Conservation (phyloP, 169 alveolate genomes). For the Cryptosporidium ryanae region DNA sequence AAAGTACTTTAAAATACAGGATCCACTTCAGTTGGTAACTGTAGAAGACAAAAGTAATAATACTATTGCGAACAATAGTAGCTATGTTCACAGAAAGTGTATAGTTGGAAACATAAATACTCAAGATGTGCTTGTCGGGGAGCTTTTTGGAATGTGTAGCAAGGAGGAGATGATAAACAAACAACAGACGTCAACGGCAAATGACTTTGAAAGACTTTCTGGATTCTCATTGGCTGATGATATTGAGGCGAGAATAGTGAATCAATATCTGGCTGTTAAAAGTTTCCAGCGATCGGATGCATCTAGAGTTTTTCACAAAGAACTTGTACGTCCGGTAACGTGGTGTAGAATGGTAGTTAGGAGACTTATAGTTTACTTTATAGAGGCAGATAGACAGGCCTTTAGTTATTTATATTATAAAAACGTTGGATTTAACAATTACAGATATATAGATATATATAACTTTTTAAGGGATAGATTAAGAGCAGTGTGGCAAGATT, state of each 20-base stretch:
- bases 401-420: conserved; percentile 76
- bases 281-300: conserved; percentile 89
- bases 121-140: conserved; percentile 78
- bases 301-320: conserved; percentile 83
- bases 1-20: conserved; percentile 41
- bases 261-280: conserved; percentile 81
- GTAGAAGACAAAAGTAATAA: background rate
- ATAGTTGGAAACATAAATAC: background rate
- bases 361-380: conserved; percentile 80
- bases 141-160: conserved; percentile 84
- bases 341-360: conserved; percentile 88
- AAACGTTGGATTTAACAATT: conserved; percentile 40
- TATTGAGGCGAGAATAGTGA: conserved; percentile 82
- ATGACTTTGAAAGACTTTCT: conserved; percentile 82
- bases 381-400: conserved; percentile 82
- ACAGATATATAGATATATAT: conserved; percentile 83
- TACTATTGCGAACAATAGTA: too few relatives aligned
- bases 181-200: conserved; percentile 84
- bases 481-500: conserved; percentile 88
- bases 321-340: conserved; percentile 82
- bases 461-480: conserved; percentile 86
- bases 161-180: conserved; percentile 82
- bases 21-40: conserved; percentile 29
- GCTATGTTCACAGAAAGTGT: too few relatives aligned
- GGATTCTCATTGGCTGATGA: conserved; percentile 77